These are phyloP conservation scores for Apiospora arundinis DNA, from an alignment of 2,329 filamentous ascomycete species.

Conservation along the genomic window DNA sequence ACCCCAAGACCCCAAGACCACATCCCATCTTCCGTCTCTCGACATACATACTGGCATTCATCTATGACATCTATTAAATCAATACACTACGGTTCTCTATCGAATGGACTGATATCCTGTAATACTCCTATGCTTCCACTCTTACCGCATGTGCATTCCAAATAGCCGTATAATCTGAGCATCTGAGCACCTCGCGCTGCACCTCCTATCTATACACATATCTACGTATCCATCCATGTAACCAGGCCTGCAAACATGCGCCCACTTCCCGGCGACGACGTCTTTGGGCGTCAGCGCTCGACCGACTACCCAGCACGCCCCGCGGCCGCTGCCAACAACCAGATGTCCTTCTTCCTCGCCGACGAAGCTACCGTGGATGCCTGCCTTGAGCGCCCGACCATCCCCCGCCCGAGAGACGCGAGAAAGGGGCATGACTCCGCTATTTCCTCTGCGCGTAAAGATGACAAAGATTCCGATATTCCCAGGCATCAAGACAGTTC, in stretches of 20 bases:
- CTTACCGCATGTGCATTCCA: constrained; percentile 3
- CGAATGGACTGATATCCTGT: constrained; percentile 8
- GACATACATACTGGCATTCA: constrained; percentile 5
- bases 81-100: not conserved
- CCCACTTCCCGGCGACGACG: constrained; percentile 53
- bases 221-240: constrained; percentile 26
- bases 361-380: constrained; percentile 56
- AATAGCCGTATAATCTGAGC: not conserved
- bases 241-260: constrained; percentile 44
- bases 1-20: not conserved
- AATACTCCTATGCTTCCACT: not conserved
- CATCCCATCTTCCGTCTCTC: constrained; percentile 4
- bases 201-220: constrained; percentile 26
- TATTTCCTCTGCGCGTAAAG: constrained; percentile 23
- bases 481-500: constrained; percentile 27
- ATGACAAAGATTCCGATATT: constrained; percentile 33
- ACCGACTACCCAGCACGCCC: constrained; percentile 44
- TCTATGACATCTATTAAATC: constrained; percentile 3
- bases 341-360: constrained; percentile 60
- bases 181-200: not conserved
- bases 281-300: constrained; percentile 47
- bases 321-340: constrained; percentile 43
- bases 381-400: constrained; percentile 41
- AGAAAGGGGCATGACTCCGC: constrained; percentile 33
- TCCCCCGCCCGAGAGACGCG: constrained; percentile 39